Percentiles rank a stretch among this genome's conserved stretches.
phyloP scores from a whole-genome alignment of 192 early-diverging fungal species.

The Coemansia sp. region DNA sequence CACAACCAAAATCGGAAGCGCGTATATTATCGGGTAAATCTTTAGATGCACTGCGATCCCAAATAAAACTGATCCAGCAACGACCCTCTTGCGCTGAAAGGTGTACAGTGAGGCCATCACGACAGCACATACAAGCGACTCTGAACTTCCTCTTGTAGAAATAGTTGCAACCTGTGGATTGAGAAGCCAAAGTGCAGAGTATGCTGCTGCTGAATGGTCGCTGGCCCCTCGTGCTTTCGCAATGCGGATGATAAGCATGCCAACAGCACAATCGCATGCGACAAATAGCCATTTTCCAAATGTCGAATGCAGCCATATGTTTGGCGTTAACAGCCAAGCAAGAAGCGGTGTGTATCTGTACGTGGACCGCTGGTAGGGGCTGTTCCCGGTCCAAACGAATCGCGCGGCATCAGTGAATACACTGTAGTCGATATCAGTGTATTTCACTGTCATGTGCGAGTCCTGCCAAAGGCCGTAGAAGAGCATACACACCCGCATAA shows the following conservation, averaged over 20 bases:
- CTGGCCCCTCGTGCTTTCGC: constrained; percentile 60
- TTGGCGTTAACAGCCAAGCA: constrained; percentile 87
- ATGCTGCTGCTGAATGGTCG: constrained; percentile 54
- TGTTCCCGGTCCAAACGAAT: constrained; percentile 68
- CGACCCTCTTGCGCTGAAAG: constrained; percentile 59
- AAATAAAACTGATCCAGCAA: constrained; percentile 67
- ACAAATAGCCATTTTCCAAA: constrained; percentile 97
- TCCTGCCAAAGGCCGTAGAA: constrained; percentile 92
- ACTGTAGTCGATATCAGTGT: constrained; percentile 97
- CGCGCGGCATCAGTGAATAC: constrained; percentile 95
- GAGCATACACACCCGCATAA: constrained; percentile 69
- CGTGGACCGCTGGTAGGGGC: constrained; percentile 89
- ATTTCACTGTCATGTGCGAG: constrained; percentile 85
- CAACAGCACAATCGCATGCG: constrained; percentile 76
- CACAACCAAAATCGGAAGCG: constrained; percentile 75
- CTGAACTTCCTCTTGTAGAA: constrained; percentile 92
- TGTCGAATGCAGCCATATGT: constrained; percentile 68
- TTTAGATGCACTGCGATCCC: constrained; percentile 96
- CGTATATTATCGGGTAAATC: constrained; percentile 97
- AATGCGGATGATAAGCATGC: constrained; percentile 61
- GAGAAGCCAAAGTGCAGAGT: constrained; percentile 78
- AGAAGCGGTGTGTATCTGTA: constrained; percentile 97
- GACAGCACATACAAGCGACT: constrained; percentile 81
- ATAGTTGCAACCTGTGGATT: constrained; percentile 98
- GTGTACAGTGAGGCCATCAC: constrained; percentile 77